These are phyloP conservation scores for Hemileccinum rubropunctum DNA, from an alignment of 768 basidiomycete genomes.

Conservation along the genomic window DNA sequence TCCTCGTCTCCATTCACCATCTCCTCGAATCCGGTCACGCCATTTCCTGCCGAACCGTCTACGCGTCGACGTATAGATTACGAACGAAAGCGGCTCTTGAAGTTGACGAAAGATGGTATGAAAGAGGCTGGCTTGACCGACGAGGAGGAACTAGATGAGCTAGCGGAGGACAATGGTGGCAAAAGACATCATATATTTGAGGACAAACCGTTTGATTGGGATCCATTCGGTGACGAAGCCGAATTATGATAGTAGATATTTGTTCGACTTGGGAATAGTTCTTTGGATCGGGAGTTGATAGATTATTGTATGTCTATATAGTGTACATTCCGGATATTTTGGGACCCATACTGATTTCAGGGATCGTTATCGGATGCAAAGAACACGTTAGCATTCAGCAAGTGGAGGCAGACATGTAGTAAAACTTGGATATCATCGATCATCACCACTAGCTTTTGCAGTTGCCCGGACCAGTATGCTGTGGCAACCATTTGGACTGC, in stretches of 20 bases:
- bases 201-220: conserved; percentile 32
- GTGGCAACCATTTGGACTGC: no score
- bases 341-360: neutral
- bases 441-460: no score
- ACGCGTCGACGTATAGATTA: conserved; percentile 31
- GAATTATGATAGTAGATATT: conserved; percentile 14
- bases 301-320: conserved; percentile 9
- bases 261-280: neutral
- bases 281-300: neutral
- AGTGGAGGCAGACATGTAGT: no score
- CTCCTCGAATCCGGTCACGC: conserved; percentile 31
- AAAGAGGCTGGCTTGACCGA: conserved; percentile 24
- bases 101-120: conserved; percentile 29
- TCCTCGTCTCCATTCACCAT: conserved; percentile 24
- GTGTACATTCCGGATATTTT: neutral
- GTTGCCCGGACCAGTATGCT: no score
- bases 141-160: conserved; percentile 24
- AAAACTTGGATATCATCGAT: no score
- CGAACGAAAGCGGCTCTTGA: conserved; percentile 26
- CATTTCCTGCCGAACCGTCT: conserved; percentile 26
- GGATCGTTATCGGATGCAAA: no score
- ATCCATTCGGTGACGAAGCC: conserved; percentile 28
- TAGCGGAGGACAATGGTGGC: neutral
- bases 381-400: no score
- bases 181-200: conserved; percentile 23